Evolutionary conservation across 225 moss, liverwort and hornwort species (phyloP).

Genomic region (Asterella californica): DNA sequence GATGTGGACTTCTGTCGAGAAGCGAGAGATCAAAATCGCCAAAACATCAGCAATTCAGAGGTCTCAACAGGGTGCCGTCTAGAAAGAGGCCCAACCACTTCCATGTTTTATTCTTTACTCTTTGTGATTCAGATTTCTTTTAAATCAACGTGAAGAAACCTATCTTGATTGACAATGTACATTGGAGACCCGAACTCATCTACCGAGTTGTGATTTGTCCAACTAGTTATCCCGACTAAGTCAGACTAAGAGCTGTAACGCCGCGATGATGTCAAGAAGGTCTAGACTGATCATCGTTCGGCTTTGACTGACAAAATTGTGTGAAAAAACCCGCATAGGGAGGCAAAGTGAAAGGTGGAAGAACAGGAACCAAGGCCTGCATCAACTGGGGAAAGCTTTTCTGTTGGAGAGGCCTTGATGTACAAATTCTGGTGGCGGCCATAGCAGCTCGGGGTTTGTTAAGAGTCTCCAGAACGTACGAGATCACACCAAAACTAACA

Average conservation of each 20-base stretch:
- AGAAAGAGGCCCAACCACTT: not conserved
- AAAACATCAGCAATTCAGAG: not conserved
- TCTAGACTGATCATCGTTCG: slow-evolving; percentile 29
- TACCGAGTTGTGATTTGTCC: not conserved
- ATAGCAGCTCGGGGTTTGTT: slow-evolving; percentile 64
- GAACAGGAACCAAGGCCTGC: slow-evolving; percentile 57
- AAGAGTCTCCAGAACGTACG: slow-evolving; percentile 73
- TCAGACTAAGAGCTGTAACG: not conserved
- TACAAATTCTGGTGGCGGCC: slow-evolving; percentile 44
- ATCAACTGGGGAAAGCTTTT: slow-evolving; percentile 25
- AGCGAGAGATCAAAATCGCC: not conserved
- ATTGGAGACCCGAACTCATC: slow-evolving; percentile 20
- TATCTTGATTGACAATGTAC: slow-evolving; percentile 24
- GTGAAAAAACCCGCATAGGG: slow-evolving; percentile 49
- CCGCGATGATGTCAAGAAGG: slow-evolving; percentile 29
- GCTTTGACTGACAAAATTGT: slow-evolving; percentile 32
- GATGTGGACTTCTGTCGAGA: too few species aligned
- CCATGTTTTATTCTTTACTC: not conserved
- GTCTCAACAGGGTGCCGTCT: too few species aligned
- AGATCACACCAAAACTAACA: slow-evolving; percentile 90
- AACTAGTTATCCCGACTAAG: slow-evolving; percentile 9
- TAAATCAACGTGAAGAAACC: slow-evolving; percentile 18
- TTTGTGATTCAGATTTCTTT: slow-evolving; percentile 1
- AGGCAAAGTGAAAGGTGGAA: slow-evolving; percentile 82
- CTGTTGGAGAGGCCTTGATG: slow-evolving; percentile 18